phyloP scores from a whole-genome alignment of 1,284 basidiomycete species.

The Agaricales sp. region DNA sequence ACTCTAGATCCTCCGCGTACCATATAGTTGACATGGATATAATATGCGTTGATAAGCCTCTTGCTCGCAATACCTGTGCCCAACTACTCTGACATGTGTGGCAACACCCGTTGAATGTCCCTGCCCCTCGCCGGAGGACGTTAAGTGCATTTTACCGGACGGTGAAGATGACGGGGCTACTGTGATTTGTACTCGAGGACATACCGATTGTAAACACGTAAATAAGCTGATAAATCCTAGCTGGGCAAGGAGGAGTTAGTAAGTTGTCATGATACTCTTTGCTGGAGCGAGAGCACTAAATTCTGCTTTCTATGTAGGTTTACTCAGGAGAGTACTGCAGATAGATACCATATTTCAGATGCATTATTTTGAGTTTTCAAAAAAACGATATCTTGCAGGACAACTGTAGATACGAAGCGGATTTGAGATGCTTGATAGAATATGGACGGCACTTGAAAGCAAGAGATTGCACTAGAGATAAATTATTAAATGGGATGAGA shows the following conservation, averaged over 20 bases:
- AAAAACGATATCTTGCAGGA: background rate
- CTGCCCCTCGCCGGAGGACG: conserved; percentile 30
- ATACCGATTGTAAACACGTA: conserved; percentile 23
- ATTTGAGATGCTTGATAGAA: too few relatives aligned
- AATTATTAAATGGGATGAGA: background rate
- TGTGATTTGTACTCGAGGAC: conserved; percentile 28
- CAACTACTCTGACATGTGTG: conserved; percentile 29
- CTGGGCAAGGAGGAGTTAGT: background rate
- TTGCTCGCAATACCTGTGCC: conserved; percentile 23
- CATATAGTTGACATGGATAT: too few relatives aligned
- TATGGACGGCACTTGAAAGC: background rate
- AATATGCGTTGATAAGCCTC: too few relatives aligned
- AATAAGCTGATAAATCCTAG: conserved; percentile 16
- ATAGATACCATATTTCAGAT: background rate
- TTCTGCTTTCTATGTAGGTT: background rate
- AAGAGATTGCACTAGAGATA: background rate
- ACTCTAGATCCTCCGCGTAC: too few relatives aligned
- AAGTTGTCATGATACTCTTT: background rate
- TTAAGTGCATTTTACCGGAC: conserved; percentile 31
- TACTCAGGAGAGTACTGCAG: background rate
- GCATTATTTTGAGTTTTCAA: background rate
- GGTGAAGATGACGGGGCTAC: conserved; percentile 23
- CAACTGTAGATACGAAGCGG: background rate
- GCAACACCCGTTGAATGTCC: conserved; percentile 28
- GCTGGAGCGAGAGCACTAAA: background rate